Conservation (phyloP, 305 asterid genomes). For the Fraxinus velutina region DNA sequence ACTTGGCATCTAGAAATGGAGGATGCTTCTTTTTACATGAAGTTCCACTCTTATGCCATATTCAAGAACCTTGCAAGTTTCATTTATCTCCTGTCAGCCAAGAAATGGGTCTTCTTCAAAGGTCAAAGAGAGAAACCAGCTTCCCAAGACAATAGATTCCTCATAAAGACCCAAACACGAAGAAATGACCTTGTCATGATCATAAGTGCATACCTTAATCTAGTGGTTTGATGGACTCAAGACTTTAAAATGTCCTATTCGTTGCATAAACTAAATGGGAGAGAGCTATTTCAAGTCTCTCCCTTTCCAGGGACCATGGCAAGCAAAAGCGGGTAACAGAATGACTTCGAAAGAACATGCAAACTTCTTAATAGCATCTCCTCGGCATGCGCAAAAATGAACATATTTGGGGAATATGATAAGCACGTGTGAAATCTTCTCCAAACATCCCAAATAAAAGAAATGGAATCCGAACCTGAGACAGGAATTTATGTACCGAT, state of each 20-base stretch:
- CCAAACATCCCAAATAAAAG: conserved; percentile 11
- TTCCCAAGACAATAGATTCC: neutral
- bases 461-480: conserved; percentile 56
- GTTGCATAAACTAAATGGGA: conserved; percentile 1
- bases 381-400: neutral
- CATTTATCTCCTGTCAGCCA: neutral
- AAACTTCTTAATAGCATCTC: conserved; percentile 12
- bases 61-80: conserved; percentile 4
- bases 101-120: neutral
- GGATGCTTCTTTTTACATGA: neutral
- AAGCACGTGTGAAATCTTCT: neutral
- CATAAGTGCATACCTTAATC: neutral
- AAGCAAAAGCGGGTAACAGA: neutral
- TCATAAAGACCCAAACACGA: neutral
- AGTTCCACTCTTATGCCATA: neutral
- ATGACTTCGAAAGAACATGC: neutral
- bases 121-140: neutral
- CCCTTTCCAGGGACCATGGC: neutral
- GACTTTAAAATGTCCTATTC: conserved; percentile 1
- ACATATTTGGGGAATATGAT: neutral
- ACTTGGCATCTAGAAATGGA: neutral
- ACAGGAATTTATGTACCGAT: conserved; percentile 81
- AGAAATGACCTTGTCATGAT: neutral
- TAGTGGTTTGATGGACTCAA: neutral
- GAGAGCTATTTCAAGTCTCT: neutral